phyloP scores from a whole-genome alignment of 1,139 yeast genomes.

The Geotrichum phurueaensis region DNA sequence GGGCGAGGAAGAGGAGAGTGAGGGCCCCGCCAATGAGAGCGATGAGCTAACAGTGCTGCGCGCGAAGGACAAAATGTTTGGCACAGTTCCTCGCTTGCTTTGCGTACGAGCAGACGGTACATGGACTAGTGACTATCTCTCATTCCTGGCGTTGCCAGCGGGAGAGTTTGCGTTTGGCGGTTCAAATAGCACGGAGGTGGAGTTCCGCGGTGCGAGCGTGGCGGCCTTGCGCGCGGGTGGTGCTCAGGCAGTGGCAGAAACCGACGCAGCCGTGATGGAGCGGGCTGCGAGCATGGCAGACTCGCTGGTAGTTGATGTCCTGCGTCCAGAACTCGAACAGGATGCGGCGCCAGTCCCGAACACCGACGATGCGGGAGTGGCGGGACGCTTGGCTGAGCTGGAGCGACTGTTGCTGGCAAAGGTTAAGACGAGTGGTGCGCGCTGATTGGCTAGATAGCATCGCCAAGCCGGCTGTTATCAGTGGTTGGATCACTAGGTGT shows the following conservation, averaged over 20 bases:
- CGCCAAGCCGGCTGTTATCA: neutral
- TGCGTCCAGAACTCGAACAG: neutral
- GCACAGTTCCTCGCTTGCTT: slow-evolving; percentile 11
- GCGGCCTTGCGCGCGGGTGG: neutral
- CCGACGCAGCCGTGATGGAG: slow-evolving; percentile 11
- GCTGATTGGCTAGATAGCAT: neutral
- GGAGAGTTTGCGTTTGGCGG: slow-evolving; percentile 7
- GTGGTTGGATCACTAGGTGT: neutral
- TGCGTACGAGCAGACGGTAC: neutral
- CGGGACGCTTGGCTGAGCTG: neutral
- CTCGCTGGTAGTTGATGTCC: slow-evolving; percentile 5
- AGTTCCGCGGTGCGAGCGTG: neutral
- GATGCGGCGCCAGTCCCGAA: neutral
- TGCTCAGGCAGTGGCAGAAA: slow-evolving; percentile 18
- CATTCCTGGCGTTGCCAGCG: slow-evolving; percentile 13
- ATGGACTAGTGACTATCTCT: slow-evolving; percentile 10
- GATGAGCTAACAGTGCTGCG: slow-evolving; percentile 18
- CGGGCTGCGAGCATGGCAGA: slow-evolving; percentile 10
- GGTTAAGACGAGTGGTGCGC: neutral
- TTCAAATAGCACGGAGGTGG: neutral
- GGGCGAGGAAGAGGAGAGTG: slow-evolving; percentile 18
- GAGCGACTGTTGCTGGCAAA: neutral
- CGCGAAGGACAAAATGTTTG: slow-evolving; percentile 15
- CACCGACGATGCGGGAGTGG: neutral
- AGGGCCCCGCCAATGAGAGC: slow-evolving; percentile 14